Evolutionary conservation across 1,284 basidiomycete species (phyloP).

Genomic region (Microbotryum silenes-acaulis): DNA sequence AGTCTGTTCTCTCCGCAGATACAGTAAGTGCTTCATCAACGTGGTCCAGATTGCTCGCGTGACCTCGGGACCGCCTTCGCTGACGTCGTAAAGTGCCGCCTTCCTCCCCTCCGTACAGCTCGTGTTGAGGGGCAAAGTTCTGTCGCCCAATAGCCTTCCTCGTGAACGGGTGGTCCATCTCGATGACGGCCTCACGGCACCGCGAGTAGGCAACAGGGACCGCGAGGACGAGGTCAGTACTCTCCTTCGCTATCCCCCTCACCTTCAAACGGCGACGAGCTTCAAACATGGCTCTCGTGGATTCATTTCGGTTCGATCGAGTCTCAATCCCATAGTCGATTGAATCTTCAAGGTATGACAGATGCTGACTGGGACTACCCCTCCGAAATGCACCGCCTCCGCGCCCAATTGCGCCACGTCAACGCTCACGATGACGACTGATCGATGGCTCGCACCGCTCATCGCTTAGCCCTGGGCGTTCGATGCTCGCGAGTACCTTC

Average conservation of each 20-base stretch:
- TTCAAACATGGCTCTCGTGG: not conserved
- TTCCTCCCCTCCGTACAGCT: constrained; percentile 16
- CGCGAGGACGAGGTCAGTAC: constrained; percentile 73
- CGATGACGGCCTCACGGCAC: constrained; percentile 64
- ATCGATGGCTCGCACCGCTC: not conserved
- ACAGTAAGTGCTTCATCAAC: not conserved
- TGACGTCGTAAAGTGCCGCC: not conserved
- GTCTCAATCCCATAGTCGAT: not conserved
- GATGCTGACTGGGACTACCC: too few relatives aligned
- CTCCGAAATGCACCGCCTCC: not conserved
- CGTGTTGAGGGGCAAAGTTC: constrained; percentile 23
- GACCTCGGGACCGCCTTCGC: constrained; percentile 53
- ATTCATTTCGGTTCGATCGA: too few relatives aligned
- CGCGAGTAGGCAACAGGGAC: constrained; percentile 66
- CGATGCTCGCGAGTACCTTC: constrained; percentile 85
- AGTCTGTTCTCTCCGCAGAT: constrained; percentile 1
- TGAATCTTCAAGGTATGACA: not conserved
- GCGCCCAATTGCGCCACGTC: not conserved
- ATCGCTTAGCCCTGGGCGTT: constrained; percentile 74
- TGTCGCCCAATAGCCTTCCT: constrained; percentile 16
- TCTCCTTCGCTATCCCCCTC: not conserved
- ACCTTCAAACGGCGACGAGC: not conserved
- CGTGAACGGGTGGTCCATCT: constrained; percentile 59
- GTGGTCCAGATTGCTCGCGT: constrained; percentile 46
- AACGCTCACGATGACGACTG: not conserved